A percentile compares a stretch with the other conserved stretches of the same genome.
phyloP scores from a whole-genome alignment of 495 filamentous ascomycete species.

The Podospora bellae-mahoneyi region DNA sequence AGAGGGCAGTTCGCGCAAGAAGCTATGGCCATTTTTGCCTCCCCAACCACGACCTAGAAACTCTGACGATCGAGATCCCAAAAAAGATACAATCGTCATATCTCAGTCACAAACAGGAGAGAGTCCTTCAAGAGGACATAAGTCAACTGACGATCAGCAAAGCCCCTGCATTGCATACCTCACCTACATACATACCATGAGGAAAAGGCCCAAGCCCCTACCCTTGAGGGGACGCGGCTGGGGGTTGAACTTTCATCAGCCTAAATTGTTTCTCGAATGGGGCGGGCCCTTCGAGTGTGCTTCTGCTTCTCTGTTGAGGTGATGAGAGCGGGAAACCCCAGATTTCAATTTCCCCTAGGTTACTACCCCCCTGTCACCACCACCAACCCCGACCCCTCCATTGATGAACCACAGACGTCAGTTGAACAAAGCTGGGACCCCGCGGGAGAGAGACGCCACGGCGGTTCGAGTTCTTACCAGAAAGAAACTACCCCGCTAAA shows the following conservation, averaged over 20 bases:
- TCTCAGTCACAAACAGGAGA: not conserved
- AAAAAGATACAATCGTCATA: not conserved
- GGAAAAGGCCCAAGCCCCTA: not conserved
- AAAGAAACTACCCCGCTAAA: slow-evolving; percentile 16
- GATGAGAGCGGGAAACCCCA: slow-evolving; percentile 19
- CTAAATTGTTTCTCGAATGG: slow-evolving; percentile 3
- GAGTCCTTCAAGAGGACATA: not conserved
- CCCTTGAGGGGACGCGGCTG: not conserved
- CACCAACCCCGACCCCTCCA: not conserved
- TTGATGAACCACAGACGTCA: not conserved
- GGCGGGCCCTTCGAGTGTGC: not conserved
- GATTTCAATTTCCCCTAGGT: slow-evolving; percentile 11
- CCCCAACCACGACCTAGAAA: not conserved
- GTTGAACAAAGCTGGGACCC: not conserved
- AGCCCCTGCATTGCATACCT: not conserved
- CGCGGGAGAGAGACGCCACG: not conserved
- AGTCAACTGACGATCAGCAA: not conserved
- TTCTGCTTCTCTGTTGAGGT: not conserved
- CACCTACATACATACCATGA: too few species aligned
- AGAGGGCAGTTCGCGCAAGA: not conserved
- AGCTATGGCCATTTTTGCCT: not conserved
- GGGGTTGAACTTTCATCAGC: slow-evolving; percentile 5
- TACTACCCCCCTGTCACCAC: not conserved
- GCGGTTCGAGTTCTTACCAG: not conserved
- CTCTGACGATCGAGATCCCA: not conserved